These are phyloP conservation scores for Asterophora lycoperdoides DNA, from an alignment of 768 basidiomycete genomes.

Conservation along the genomic window DNA sequence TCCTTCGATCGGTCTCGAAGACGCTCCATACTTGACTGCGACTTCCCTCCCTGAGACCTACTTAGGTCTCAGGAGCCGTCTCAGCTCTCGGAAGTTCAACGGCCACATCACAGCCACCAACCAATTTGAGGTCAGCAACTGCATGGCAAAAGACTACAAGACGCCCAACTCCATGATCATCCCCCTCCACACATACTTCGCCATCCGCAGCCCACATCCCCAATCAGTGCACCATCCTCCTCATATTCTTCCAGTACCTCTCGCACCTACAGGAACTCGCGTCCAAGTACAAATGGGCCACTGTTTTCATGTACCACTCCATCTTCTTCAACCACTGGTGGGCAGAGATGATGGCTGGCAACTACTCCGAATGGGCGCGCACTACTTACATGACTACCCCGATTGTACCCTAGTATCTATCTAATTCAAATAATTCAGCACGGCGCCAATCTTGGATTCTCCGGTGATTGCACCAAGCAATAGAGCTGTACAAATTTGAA, in stretches of 20 bases:
- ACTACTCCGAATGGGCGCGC: background rate
- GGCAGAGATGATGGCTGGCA: no score
- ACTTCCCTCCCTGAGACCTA: no score
- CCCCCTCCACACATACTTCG: background rate
- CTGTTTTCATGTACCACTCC: background rate
- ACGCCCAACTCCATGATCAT: background rate
- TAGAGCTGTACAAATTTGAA: constrained; percentile 22
- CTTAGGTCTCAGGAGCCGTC: no score
- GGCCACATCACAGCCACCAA: background rate
- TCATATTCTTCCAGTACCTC: background rate
- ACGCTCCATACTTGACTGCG: no score
- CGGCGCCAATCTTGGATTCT: constrained; percentile 26
- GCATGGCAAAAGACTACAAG: background rate
- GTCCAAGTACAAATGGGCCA: background rate
- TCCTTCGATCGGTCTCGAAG: no score
- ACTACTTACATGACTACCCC: constrained; percentile 24
- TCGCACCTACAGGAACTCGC: background rate
- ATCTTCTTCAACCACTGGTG: background rate
- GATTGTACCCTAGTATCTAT: constrained; percentile 22
- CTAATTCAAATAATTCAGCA: constrained; percentile 23
- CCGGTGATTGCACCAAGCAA: constrained; percentile 3
- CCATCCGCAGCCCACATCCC: background rate
- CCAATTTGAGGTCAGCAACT: background rate
- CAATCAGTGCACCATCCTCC: background rate
- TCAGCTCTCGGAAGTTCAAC: no score